Evolutionary conservation across 768 basidiomycete genomes (phyloP), one percentile per base, ranked within the genome.

Genomic region (Pisolithus tinctorius): DNA sequence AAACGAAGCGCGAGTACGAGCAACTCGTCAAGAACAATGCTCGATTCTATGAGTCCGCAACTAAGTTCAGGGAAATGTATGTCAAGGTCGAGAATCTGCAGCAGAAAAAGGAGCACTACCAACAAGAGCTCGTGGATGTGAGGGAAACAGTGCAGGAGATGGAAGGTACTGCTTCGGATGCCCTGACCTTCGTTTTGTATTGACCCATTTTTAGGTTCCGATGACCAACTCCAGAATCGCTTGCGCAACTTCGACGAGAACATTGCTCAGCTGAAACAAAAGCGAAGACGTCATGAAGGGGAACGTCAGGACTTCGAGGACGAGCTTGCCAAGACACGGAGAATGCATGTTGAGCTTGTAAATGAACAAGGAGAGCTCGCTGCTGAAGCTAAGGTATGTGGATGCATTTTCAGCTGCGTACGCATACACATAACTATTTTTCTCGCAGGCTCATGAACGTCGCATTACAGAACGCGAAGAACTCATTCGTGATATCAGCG

Each of bases 61-160:
- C 82, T 20, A 86, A 86, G 62, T 96, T 97, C 64, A 80, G 90
- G 51, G 89, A 96, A 66, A 76, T 87, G 49, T 93, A 88, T 61
- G 69, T 85, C 49, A 81, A 81, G 58, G 79, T 84, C 20, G 81
- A 86, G 50, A 76, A 72, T 53, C 66, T 89, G 43, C 72, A 83
- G 49, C 74, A 80, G 53, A 79, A 78, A 60, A 85, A 84, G 61
- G 63, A 71, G n/a, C 76, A 80, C 45, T 71, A 82, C 48, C 74
- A 85, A 57, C 67, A 70, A 11, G 84, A 92, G 40, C 72, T 88
- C 36, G 72, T 75, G 1, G 80, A 83, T 27, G 74, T 83, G 6
- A 79, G 77, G 50, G 73, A 82, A 42, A 87, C 78, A 49, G 71
- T 88, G 30, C 77, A 83, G 44, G 82, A 89, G 62, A 67, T 89